These are phyloP conservation scores for Helminthosporium solani DNA, from an alignment of 2,329 filamentous ascomycete genomes.

Conservation along the genomic window DNA sequence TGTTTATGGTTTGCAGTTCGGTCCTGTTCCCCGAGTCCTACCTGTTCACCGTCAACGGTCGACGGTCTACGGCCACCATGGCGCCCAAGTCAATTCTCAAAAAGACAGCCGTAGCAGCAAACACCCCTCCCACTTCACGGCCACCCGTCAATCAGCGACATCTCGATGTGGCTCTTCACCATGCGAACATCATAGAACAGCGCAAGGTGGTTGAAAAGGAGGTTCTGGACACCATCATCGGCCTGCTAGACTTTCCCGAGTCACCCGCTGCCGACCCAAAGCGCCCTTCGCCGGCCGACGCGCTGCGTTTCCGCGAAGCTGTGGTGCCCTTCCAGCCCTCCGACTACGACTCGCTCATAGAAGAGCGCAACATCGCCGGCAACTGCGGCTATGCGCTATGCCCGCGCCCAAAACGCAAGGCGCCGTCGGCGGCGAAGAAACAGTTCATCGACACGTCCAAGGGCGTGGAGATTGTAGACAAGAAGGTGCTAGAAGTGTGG, in stretches of 20 bases:
- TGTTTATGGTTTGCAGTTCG: no score
- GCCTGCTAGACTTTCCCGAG: conserved; percentile 66
- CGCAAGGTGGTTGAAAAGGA: conserved; percentile 74
- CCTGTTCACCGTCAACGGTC: not conserved
- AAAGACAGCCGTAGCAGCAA: conserved; percentile 32
- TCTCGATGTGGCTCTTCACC: conserved; percentile 71
- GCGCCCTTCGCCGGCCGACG: conserved; percentile 60
- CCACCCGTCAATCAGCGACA: conserved; percentile 42
- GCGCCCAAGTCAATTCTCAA: conserved; percentile 51
- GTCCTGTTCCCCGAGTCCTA: not conserved
- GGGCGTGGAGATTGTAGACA: conserved; percentile 65
- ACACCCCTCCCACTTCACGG: conserved; percentile 17
- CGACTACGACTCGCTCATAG: conserved; percentile 86
- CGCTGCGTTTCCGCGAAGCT: conserved; percentile 62
- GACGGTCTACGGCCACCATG: conserved; percentile 20
- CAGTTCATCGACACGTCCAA: conserved; percentile 67
- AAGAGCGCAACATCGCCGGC: conserved; percentile 81
- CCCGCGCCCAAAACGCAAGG: conserved; percentile 59
- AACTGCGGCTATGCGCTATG: conserved; percentile 86
- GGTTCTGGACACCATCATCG: conserved; percentile 71
- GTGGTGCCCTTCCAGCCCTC: conserved; percentile 76
- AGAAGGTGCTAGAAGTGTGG: conserved; percentile 78
- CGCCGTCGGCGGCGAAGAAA: conserved; percentile 51
- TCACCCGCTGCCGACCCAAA: conserved; percentile 53
- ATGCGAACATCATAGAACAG: conserved; percentile 79